Percentiles rank a stretch among this genome's conserved stretches.
These are phyloP conservation scores for Phanerodontia chrysosporium DNA, from an alignment of 768 basidiomycete species.

Conservation along the genomic window DNA sequence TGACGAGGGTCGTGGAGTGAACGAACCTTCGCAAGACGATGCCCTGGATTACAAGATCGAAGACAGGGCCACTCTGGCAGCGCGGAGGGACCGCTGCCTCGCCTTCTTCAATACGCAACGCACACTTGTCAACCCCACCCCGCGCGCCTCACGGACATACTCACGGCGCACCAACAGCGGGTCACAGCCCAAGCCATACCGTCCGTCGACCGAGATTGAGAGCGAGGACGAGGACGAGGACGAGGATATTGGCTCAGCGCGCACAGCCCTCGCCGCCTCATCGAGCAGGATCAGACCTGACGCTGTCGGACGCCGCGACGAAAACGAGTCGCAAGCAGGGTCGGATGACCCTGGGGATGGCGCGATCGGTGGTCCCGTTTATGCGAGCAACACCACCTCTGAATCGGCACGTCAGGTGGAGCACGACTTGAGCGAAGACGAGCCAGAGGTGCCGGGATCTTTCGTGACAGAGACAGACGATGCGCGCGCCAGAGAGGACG, in stretches of 20 bases:
- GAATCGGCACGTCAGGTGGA: not conserved
- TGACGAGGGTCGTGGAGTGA: no score
- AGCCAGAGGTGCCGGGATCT: not conserved
- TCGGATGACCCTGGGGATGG: no score
- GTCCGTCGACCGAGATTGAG: not conserved
- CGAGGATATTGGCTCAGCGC: not conserved
- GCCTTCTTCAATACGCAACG: not conserved
- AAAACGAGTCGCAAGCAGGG: no score
- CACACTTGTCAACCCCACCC: not conserved
- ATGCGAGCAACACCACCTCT: not conserved
- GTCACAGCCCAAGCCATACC: not conserved
- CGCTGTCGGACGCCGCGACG: no score
- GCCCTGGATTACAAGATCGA: no score
- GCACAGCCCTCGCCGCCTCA: not conserved
- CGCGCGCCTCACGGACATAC: not conserved
- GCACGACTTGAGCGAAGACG: not conserved
- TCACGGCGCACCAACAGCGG: not conserved
- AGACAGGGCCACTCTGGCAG: no score
- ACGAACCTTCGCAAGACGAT: no score
- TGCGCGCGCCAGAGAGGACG: not conserved
- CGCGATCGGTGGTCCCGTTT: no score
- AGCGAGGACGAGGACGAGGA: not conserved
- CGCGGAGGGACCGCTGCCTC: no score
- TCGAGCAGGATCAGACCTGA: not conserved
- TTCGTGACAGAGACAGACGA: not conserved